A percentile compares a stretch with the other conserved stretches of the same genome.
Evolutionary conservation across 2,329 filamentous ascomycete species (phyloP).

Genomic region (Stemphylium beticola): DNA sequence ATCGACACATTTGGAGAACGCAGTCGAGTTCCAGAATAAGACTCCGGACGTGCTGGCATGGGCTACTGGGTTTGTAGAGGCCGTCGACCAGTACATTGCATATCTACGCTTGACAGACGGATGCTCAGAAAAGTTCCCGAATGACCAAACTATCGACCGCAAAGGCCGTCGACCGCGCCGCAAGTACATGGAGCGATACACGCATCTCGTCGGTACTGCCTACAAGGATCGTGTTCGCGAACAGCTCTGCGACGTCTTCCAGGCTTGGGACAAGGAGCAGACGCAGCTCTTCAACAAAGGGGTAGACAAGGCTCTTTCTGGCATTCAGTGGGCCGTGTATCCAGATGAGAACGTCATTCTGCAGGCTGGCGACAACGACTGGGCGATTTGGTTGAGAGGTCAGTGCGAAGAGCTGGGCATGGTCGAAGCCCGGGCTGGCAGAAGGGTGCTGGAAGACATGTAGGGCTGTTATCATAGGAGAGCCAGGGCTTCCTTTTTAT

Average conservation of each 20-base stretch:
- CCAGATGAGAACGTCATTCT: constrained; percentile 13
- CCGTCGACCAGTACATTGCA: constrained; percentile 10
- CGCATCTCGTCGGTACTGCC: background rate
- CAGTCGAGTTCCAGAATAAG: constrained; percentile 7
- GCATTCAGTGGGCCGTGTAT: constrained; percentile 15
- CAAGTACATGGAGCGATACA: constrained; percentile 12
- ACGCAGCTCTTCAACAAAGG: constrained; percentile 28
- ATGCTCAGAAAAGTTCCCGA: constrained; percentile 5
- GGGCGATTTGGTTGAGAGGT: constrained; percentile 13
- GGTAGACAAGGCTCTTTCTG: constrained; percentile 14
- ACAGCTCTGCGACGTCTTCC: constrained; percentile 12
- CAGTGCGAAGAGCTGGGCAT: constrained; percentile 18
- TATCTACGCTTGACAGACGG: constrained; percentile 6
- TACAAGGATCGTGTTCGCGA: constrained; percentile 9
- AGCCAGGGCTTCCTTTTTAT: too few species aligned
- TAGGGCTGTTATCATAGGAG: background rate
- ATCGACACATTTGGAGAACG: constrained; percentile 7
- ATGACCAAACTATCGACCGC: background rate
- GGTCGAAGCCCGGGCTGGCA: constrained; percentile 4
- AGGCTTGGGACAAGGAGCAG: constrained; percentile 5
- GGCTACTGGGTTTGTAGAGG: constrained; percentile 5
- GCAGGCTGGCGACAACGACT: constrained; percentile 15
- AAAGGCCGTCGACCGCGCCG: constrained; percentile 1
- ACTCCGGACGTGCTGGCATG: background rate
- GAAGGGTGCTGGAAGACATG: constrained; percentile 10